Evolutionary conservation across 2,329 filamentous ascomycete species (phyloP).

Genomic region (Pseudogymnoascus sp.): DNA sequence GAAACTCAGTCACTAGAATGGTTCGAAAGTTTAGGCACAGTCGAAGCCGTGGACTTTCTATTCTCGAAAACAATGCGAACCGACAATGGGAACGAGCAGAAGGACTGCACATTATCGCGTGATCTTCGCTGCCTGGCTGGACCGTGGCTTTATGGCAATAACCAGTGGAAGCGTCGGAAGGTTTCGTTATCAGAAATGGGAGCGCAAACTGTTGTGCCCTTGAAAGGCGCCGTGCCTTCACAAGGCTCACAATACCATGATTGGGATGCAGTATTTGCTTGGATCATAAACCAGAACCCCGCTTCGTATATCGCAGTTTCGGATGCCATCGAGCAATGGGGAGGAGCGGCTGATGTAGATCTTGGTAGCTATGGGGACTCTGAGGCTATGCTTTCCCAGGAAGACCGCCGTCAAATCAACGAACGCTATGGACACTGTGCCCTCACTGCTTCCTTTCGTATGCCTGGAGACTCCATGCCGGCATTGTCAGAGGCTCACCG

Average conservation of each 20-base stretch:
- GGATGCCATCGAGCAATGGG: constrained; percentile 60
- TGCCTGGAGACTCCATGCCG: constrained; percentile 49
- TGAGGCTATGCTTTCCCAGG: constrained; percentile 49
- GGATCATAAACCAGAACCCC: constrained; percentile 53
- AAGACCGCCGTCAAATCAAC: constrained; percentile 50
- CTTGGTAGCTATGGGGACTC: constrained; percentile 48
- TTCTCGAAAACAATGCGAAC: constrained; percentile 47
- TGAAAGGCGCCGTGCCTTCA: constrained; percentile 20
- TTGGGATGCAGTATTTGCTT: constrained; percentile 62
- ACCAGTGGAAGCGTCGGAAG: constrained; percentile 44
- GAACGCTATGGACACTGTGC: constrained; percentile 57
- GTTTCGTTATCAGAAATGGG: constrained; percentile 20
- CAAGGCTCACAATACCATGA: constrained; percentile 40
- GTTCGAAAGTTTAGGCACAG: constrained; percentile 54
- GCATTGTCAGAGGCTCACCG: constrained; percentile 52
- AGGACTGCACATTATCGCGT: constrained; percentile 40
- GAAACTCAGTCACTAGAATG: constrained; percentile 46
- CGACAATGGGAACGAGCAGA: constrained; percentile 6
- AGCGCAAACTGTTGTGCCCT: constrained; percentile 15
- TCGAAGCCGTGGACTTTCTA: constrained; percentile 50
- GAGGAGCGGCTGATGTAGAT: constrained; percentile 62
- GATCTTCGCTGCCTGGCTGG: constrained; percentile 61
- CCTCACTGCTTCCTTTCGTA: constrained; percentile 58
- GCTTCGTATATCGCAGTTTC: constrained; percentile 54
- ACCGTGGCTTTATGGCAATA: constrained; percentile 63